These are phyloP conservation scores for Acacia confusa DNA, from an alignment of 306 rosid species.

Conservation along the genomic window DNA sequence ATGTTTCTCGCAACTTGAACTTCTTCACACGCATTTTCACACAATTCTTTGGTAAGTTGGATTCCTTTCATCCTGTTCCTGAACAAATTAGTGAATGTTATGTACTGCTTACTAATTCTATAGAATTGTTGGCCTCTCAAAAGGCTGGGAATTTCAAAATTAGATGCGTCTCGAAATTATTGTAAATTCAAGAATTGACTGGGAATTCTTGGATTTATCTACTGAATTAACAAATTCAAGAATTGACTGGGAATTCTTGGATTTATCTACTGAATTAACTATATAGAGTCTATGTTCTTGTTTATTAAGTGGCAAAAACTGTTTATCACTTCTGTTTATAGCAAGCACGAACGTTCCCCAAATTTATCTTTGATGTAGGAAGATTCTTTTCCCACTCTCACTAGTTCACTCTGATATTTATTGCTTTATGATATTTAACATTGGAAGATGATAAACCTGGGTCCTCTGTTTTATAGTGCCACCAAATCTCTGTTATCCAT, in stretches of 20 bases:
- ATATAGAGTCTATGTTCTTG: not conserved
- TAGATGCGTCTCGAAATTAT: not conserved
- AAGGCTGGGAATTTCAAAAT: not conserved
- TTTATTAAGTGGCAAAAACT: not conserved
- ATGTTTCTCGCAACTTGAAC: constrained; percentile 87
- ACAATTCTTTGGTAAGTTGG: constrained; percentile 80
- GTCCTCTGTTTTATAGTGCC: not conserved
- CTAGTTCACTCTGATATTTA: not conserved
- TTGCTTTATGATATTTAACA: not conserved
- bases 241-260: not conserved
- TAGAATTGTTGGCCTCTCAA: not conserved
- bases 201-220: not conserved
- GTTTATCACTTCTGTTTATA: not conserved
- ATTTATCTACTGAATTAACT: not conserved
- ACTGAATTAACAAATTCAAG: not conserved
- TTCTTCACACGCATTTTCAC: constrained; percentile 98
- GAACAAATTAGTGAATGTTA: constrained; percentile 10
- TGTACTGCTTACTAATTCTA: not conserved
- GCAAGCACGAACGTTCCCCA: not conserved
- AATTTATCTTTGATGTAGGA: not conserved
- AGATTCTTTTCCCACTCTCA: not conserved
- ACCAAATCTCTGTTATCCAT: not conserved
- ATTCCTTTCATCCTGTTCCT: constrained; percentile 20
- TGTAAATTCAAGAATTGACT: not conserved
- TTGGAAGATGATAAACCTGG: not conserved